phyloP scores from a whole-genome alignment of 1,139 yeast genomes.

The Kodamaea arcana region DNA sequence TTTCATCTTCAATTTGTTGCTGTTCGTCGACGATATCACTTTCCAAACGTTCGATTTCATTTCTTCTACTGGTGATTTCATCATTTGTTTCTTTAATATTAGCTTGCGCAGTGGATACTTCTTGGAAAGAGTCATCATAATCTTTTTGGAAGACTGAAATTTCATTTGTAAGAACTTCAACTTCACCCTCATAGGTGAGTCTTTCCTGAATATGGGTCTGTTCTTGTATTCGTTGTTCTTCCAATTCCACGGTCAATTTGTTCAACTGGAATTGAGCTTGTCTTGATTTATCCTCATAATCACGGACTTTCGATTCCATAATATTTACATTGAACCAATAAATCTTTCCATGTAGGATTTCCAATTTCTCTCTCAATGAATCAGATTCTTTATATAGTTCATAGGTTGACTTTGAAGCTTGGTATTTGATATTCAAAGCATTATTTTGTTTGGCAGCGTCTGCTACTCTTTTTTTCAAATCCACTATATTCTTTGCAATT shows the following conservation, averaged over 20 bases:
- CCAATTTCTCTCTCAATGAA: conserved; percentile 40
- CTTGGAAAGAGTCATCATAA: neutral
- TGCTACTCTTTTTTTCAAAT: conserved; percentile 36
- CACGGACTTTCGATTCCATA: conserved; percentile 27
- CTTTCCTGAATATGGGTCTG: conserved; percentile 10
- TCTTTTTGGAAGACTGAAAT: neutral
- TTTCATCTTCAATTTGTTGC: conserved; percentile 23
- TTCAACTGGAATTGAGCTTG: conserved; percentile 7
- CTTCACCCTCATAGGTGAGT: conserved; percentile 3
- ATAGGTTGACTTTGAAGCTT: conserved; percentile 32
- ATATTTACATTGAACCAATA: conserved; percentile 55
- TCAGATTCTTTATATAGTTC: conserved; percentile 40
- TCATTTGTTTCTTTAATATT: conserved; percentile 10
- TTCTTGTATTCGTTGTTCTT: conserved; percentile 19
- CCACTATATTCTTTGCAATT: conserved; percentile 36
- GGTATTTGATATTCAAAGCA: conserved; percentile 28
- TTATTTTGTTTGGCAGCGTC: conserved; percentile 25
- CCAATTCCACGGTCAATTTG: conserved; percentile 15
- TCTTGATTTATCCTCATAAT: conserved; percentile 11
- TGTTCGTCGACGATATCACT: conserved; percentile 21
- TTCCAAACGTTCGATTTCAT: conserved; percentile 25
- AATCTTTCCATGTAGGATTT: conserved; percentile 55
- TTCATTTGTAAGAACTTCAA: conserved; percentile 12
- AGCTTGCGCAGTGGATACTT: conserved; percentile 4
- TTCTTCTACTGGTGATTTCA: conserved; percentile 20